Base-by-base conservation (phyloP, 2,329 filamentous ascomycete genomes). In the Colletotrichum tropicicola region DNA sequence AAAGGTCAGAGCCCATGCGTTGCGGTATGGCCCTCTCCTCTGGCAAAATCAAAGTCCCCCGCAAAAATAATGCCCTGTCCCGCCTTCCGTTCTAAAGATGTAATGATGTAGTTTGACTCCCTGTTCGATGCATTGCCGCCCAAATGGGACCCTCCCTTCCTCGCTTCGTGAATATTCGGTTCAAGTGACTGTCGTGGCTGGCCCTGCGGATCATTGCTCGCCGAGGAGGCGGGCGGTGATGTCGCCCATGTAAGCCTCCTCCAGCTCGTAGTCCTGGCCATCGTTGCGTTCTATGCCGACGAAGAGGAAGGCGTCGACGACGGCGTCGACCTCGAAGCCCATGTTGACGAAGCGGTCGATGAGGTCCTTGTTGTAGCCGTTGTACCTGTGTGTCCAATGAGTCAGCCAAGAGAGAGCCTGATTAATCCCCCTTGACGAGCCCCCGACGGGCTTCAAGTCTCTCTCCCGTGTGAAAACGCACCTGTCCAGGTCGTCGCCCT, bases 171-270 rank as follows among this genome's bases (percentile, higher is more conserved):
- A 15, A 35, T 15, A 6, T 35, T 35, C 30, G 30, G 9, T 9
- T 6, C 5, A 35, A 6, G n/a, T n/a, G n/a, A n/a, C n/a, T 35
- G 15, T 1, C 30, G 15, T 6, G 9, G 15, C 15, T 35, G 30
- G 9, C 3, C 30, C 9, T 35, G 9, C 9, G 30, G 21, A 32
- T 61, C 30, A 90, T 74, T 88, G 86, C 78, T 98, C 94, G 37
- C 92, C 92, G 32, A 98, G 88, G 6, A 98, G 85, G 62, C 91
- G 86, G 17, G 93, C 92, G 0, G 93, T 97, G 68, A 98, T 91
- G 70, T 97, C 94, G 4, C 92, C 93, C 87, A 97, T 93, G 70
- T 94, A 94, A 1, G 91, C 93, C 72, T 96, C 92, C 73, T 97
- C 93, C n/a, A 97, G 82, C 71, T 92, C 90, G 75, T 97, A 96